Evolutionary conservation across 2,329 filamentous ascomycete genomes (phyloP).

Genomic region (Trichoderma koningiopsis): DNA sequence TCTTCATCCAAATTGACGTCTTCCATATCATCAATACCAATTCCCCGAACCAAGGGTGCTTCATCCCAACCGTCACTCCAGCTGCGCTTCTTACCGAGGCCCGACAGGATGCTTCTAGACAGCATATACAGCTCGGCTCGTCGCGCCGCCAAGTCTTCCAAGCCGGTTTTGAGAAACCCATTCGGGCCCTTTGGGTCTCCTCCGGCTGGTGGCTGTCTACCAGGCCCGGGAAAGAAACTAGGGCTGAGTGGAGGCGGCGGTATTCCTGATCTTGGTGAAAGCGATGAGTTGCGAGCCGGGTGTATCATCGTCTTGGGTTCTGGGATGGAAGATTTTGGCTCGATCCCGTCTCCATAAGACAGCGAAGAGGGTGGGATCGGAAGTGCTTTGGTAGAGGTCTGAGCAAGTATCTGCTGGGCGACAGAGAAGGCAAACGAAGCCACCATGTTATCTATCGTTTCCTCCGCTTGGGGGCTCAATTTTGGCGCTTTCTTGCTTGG

Average conservation of each 20-base stretch:
- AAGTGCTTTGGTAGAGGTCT: slow-evolving; percentile 69
- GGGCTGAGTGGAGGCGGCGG: slow-evolving; percentile 51
- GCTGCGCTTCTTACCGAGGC: slow-evolving; percentile 67
- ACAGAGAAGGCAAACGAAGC: slow-evolving; percentile 78
- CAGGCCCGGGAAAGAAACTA: slow-evolving; percentile 54
- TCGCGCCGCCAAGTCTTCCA: slow-evolving; percentile 79
- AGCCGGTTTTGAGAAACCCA: slow-evolving; percentile 61
- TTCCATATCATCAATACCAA: slow-evolving; percentile 53
- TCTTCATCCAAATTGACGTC: slow-evolving; percentile 58
- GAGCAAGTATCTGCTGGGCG: slow-evolving; percentile 73
- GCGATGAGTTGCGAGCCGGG: slow-evolving; percentile 65
- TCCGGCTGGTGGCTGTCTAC: slow-evolving; percentile 43
- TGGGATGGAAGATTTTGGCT: slow-evolving; percentile 64
- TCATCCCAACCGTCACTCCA: slow-evolving; percentile 79
- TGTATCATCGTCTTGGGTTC: slow-evolving; percentile 73
- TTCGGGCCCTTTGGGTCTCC: slow-evolving; percentile 44
- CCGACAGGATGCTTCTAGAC: slow-evolving; percentile 77
- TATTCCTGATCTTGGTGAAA: slow-evolving; percentile 44
- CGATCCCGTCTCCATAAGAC: slow-evolving; percentile 49
- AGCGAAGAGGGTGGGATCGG: slow-evolving; percentile 65
- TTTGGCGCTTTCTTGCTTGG: slow-evolving; percentile 32
- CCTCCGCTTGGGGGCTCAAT: slow-evolving; percentile 44
- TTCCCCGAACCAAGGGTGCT: slow-evolving; percentile 53
- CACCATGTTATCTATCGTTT: slow-evolving; percentile 72
- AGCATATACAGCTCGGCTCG: slow-evolving; percentile 81